Percentiles rank a stretch among this genome's conserved stretches.
Evolutionary conservation across 2,329 filamentous ascomycete species (phyloP).

Genomic region (Endothia cerciana): DNA sequence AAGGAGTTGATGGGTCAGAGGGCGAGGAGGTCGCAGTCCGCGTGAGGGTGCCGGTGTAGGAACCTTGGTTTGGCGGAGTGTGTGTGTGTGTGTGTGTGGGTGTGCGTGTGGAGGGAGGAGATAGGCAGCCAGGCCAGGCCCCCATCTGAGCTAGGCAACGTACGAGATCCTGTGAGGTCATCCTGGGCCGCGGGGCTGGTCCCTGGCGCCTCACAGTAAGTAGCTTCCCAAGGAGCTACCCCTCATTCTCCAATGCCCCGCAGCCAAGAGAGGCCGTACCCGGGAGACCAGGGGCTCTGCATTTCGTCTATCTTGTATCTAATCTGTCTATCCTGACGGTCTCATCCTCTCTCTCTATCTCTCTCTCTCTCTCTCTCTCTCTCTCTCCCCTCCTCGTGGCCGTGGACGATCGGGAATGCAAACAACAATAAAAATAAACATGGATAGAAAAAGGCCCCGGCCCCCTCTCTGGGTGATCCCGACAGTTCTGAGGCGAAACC

Average conservation of each 20-base stretch:
- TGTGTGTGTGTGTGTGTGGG: no score
- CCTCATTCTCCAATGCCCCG: conserved; percentile 16
- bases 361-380: no score
- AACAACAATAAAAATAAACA: background rate
- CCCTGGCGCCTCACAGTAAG: background rate
- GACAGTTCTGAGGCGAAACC: background rate
- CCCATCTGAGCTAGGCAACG: background rate
- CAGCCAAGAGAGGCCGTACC: background rate
- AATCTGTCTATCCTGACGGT: background rate
- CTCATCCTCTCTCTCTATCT: no score
- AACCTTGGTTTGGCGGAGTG: no score
- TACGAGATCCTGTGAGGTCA: conserved; percentile 12
- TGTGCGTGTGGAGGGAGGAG: no score
- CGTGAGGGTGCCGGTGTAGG: conserved; percentile 1
- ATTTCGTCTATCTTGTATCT: background rate
- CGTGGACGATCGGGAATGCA: background rate
- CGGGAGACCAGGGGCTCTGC: background rate
- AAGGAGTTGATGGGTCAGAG: background rate
- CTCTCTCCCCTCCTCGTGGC: no score
- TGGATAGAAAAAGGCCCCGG: background rate
- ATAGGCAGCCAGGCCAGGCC: background rate
- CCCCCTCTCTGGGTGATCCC: no score
- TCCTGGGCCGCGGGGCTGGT: background rate
- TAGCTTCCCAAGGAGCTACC: conserved; percentile 9
- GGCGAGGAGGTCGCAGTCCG: background rate